Conservation (phyloP, 345 rosid species). For the Eucalyptus cloeziana region DNA sequence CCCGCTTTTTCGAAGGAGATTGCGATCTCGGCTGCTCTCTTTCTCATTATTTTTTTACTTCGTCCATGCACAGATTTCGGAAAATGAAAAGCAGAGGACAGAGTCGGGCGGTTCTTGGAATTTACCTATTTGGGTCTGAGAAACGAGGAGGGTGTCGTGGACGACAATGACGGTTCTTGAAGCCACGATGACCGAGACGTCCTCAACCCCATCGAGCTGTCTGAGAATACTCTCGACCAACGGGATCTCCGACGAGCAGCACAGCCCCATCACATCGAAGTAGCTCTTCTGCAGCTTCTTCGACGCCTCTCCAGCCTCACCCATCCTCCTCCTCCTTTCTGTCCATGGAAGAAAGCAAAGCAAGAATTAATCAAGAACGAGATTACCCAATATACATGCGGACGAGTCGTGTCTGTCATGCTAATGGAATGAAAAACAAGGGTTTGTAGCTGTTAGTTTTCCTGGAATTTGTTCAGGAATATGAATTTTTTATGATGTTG, state of each 20-base stretch:
- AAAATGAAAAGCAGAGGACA: not conserved
- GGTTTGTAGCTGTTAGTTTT: not conserved
- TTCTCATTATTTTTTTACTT: not conserved
- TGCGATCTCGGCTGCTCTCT: not conserved
- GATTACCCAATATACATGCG: not conserved
- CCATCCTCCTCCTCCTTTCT: not conserved
- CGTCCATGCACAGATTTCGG: not conserved
- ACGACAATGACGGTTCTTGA: conserved; percentile 78
- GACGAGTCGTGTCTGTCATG: not conserved
- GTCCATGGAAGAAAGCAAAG: not conserved
- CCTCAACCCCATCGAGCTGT: conserved; percentile 53
- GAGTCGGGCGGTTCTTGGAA: not conserved
- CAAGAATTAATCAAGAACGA: not conserved
- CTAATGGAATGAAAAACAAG: not conserved
- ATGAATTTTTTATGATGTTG: not conserved
- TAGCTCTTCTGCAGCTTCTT: conserved; percentile 58
- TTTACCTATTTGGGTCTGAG: conserved; percentile 73
- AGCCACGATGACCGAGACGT: conserved; percentile 61
- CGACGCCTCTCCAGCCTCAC: not conserved
- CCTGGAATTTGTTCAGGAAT: not conserved
- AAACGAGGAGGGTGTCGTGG: conserved; percentile 57
- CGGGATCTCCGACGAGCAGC: conserved; percentile 89
- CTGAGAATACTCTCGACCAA: conserved; percentile 53
- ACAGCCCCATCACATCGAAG: conserved; percentile 76
- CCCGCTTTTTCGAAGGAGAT: not conserved